Evolutionary conservation across 306 rosid genomes (phyloP).

Genomic region (Cicer yamashitae): DNA sequence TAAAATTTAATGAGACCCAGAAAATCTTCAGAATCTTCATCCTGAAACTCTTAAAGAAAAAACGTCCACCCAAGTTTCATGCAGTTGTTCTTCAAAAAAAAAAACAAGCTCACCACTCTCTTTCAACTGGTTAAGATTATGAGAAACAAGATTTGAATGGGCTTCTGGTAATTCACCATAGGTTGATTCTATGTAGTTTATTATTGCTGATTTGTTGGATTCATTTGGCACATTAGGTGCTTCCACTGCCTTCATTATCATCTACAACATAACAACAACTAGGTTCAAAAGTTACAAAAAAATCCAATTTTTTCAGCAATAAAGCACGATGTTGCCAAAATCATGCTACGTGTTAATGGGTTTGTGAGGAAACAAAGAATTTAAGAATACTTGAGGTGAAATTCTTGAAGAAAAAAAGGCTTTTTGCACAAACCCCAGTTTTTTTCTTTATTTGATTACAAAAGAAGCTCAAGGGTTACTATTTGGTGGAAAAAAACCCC

Average conservation of each 20-base stretch:
- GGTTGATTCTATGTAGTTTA: slow-evolving; percentile 69
- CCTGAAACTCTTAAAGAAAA: too few relatives aligned
- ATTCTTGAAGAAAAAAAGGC: not conserved
- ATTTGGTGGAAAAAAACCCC: not conserved
- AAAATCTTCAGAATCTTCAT: too few relatives aligned
- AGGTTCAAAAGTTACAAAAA: not conserved
- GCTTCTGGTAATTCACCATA: slow-evolving; percentile 73
- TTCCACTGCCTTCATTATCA: slow-evolving; percentile 75
- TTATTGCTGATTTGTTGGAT: slow-evolving; percentile 72
- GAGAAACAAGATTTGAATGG: slow-evolving; percentile 55
- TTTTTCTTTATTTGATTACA: not conserved
- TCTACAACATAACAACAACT: slow-evolving; percentile 46
- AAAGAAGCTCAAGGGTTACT: too few relatives aligned
- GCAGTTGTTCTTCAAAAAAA: slow-evolving; percentile 71
- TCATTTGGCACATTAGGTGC: slow-evolving; percentile 59
- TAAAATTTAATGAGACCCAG: too few relatives aligned
- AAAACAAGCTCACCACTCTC: slow-evolving; percentile 70
- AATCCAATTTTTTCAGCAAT: not conserved
- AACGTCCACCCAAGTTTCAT: slow-evolving; percentile 47
- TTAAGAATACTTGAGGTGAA: not conserved
- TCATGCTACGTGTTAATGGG: not conserved
- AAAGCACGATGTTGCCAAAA: not conserved
- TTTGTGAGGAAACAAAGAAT: not conserved
- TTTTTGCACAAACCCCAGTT: not conserved
- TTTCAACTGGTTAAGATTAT: slow-evolving; percentile 74